A percentile compares a stretch with the other conserved stretches of the same genome.
Conservation (phyloP, 306 rosid genomes). For the Glycine tomentella region DNA sequence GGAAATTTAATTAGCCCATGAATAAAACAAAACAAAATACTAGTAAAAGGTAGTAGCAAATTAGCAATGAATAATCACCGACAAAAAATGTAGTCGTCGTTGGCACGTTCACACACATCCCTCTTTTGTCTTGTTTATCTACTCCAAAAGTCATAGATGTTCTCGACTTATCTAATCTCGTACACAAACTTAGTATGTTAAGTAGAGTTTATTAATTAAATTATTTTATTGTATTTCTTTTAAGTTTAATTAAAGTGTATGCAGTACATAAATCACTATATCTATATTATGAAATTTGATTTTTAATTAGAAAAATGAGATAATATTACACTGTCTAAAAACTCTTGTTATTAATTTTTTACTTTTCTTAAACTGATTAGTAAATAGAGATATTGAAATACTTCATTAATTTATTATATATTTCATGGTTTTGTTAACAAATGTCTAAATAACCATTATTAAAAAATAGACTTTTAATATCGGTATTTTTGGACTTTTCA, state of each 20-base stretch:
- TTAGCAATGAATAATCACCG: slow-evolving; percentile 16
- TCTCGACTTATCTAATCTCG: neutral
- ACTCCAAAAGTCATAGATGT: neutral
- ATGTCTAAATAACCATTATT: neutral
- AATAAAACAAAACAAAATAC: neutral
- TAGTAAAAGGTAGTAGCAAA: neutral
- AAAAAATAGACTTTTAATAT: no score
- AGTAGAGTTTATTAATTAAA: neutral
- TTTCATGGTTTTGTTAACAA: neutral
- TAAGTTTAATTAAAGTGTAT: neutral
- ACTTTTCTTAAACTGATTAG: neutral
- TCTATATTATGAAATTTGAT: neutral
- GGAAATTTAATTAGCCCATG: slow-evolving; percentile 4
- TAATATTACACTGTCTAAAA: neutral
- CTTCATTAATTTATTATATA: neutral
- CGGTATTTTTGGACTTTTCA: no score
- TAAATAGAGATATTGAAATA: neutral
- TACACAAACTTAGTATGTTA: neutral
- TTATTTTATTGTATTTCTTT: neutral
- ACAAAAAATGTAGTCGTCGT: neutral
- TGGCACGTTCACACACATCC: neutral
- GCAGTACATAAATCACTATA: neutral
- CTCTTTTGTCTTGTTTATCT: neutral
- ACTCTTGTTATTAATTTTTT: neutral
- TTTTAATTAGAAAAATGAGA: neutral